Evolutionary conservation across 2,329 filamentous ascomycete genomes (phyloP).

Genomic region (Lomentospora prolificans): DNA sequence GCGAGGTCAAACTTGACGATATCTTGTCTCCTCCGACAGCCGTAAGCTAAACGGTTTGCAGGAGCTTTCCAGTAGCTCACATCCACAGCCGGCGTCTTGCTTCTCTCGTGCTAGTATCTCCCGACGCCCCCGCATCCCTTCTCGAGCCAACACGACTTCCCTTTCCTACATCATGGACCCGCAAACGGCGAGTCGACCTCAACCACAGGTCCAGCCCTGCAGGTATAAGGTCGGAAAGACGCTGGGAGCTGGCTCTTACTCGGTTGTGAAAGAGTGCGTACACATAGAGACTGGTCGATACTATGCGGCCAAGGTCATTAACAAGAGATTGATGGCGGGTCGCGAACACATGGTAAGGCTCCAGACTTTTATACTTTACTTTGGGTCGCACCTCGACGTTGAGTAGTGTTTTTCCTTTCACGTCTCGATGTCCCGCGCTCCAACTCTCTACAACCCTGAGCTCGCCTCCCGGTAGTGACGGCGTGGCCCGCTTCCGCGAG

Average conservation of each 20-base stretch:
- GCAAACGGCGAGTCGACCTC: constrained; percentile 14
- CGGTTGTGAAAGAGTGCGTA: constrained; percentile 96
- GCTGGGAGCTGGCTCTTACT: constrained; percentile 91
- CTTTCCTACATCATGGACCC: constrained; percentile 2
- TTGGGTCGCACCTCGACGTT: neutral
- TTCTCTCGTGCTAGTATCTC: no score
- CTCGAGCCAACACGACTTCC: neutral
- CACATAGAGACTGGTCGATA: constrained; percentile 97
- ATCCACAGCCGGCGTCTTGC: no score
- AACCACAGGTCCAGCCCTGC: constrained; percentile 77
- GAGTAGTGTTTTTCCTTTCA: no score
- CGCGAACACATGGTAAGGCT: constrained; percentile 85
- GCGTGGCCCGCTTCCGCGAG: no score
- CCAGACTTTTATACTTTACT: neutral
- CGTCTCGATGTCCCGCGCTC: no score
- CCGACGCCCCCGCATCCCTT: neutral
- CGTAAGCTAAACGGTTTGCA: no score
- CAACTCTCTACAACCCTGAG: no score
- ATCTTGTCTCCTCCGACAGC: no score
- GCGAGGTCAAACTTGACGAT: neutral
- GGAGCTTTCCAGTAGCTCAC: no score
- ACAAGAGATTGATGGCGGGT: constrained; percentile 95
- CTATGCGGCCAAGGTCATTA: constrained; percentile 98
- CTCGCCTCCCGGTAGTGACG: no score
- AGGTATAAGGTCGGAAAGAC: constrained; percentile 99